Evolutionary conservation across 306 rosid species (phyloP), one percentile per base, ranked within the genome.

Genomic region (Acacia confusa): DNA sequence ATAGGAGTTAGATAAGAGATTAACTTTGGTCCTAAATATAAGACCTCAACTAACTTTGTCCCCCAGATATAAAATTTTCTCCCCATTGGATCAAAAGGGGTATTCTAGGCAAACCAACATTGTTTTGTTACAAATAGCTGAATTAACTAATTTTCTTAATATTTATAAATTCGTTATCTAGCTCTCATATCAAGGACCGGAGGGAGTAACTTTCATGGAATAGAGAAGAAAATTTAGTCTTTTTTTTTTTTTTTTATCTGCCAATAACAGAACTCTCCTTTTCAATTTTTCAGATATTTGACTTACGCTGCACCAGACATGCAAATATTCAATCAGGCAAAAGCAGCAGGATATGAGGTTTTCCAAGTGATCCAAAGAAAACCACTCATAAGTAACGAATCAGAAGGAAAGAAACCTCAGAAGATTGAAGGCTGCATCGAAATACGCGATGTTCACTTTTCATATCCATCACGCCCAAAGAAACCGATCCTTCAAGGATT

Each of bases 281-380:
- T 2, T 72, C 79, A 70, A 74, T 70, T 63, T 73, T 85, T 85
- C 89, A 94, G 98, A 86, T 83, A 92, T 72, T 80, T 94, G 74
- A 91, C 98, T 61, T 86, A 92, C 83, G 98, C 98, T 81, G 96
- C 97, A 80, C 97, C 97, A 19, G 98, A 94, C 73, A 83, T 94
- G 90, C 95, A 94, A 88, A 36, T 89, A 83, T 94, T 94, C 88
- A 94, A 91, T 79, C 96, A 94, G 81, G 97, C 97, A 78, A 92
- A 85, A 82, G 97, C 92, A 34, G 98, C 98, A 50, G 97, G 98
- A 34, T 87, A 79, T 85, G 94, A 92, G 82, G 91, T 94, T 77
- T 94, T 94, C 85, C 86, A 91, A 80, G 92, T 94, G 79, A 91
- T 94, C 75, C 81, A 89, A 13, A 91, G 96, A 90, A 90, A 82